A percentile compares a stretch with the other conserved stretches of the same genome.
phyloP scores from a whole-genome alignment of 768 basidiomycete species.

The Kwoniella sp. region DNA sequence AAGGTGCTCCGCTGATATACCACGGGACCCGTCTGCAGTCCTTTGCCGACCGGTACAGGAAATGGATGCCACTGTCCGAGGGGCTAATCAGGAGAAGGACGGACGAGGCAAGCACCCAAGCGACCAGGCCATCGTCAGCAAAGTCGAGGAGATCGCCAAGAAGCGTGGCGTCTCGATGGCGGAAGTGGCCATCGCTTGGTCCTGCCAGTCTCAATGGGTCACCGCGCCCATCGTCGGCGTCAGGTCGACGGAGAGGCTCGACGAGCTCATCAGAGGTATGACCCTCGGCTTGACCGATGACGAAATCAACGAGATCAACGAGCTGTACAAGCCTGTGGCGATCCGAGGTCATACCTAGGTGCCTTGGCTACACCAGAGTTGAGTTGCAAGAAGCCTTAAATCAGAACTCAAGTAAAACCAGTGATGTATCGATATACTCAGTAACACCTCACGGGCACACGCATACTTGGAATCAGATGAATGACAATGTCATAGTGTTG shows the following conservation, averaged over 20 bases:
- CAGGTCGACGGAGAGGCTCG: slow-evolving; percentile 56
- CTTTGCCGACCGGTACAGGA: slow-evolving; percentile 52
- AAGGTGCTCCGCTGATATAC: not conserved
- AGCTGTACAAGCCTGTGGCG: slow-evolving; percentile 55
- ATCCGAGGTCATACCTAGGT: slow-evolving; percentile 24
- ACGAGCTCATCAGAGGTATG: slow-evolving; percentile 57
- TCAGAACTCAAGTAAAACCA: too few relatives aligned
- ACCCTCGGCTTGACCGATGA: slow-evolving; percentile 57
- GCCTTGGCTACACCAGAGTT: too few relatives aligned
- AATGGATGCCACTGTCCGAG: slow-evolving; percentile 45
- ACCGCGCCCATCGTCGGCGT: slow-evolving; percentile 62
- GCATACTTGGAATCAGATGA: slow-evolving; percentile 8
- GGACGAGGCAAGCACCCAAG: slow-evolving; percentile 13
- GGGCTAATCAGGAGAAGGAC: slow-evolving; percentile 8
- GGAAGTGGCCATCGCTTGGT: slow-evolving; percentile 57
- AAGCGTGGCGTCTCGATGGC: slow-evolving; percentile 59
- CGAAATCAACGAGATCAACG: slow-evolving; percentile 59
- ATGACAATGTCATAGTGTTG: slow-evolving; percentile 16
- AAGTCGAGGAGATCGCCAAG: slow-evolving; percentile 60
- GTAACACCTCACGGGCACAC: not conserved
- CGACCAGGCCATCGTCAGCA: slow-evolving; percentile 37
- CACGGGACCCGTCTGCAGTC: slow-evolving; percentile 19
- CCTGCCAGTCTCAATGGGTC: slow-evolving; percentile 55
- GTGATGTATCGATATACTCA: too few relatives aligned
- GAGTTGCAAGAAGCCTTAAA: too few relatives aligned